Percentiles rank a stretch among this genome's conserved stretches.
Evolutionary conservation across 1,284 basidiomycete genomes (phyloP).

Genomic region (Trametes pubescens): DNA sequence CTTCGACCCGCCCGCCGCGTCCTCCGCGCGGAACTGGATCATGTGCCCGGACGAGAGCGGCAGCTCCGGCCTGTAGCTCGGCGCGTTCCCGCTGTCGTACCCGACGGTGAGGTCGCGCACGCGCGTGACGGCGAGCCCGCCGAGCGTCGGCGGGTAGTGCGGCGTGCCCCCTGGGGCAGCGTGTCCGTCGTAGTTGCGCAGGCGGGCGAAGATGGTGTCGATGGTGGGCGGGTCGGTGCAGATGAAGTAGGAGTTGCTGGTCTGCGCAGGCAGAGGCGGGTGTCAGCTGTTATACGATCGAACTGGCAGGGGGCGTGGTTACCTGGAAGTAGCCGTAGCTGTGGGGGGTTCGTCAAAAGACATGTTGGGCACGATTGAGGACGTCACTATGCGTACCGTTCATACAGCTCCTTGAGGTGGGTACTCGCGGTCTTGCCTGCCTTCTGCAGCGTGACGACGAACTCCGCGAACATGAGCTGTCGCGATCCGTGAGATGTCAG

Average conservation of each 20-base stretch:
- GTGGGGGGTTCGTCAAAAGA: conserved; percentile 11
- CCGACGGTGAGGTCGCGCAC: conserved; percentile 79
- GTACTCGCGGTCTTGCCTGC: conserved; percentile 61
- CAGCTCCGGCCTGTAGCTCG: conserved; percentile 66
- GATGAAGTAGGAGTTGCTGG: conserved; percentile 84
- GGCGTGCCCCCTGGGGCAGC: conserved; percentile 46
- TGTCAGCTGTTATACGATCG: neutral
- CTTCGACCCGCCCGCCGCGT: conserved; percentile 50
- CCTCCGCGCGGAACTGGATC: conserved; percentile 78
- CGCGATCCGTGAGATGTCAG: neutral
- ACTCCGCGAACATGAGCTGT: conserved; percentile 73
- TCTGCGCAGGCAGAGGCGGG: conserved; percentile 51
- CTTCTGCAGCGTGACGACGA: conserved; percentile 58
- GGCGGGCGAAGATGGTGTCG: conserved; percentile 68
- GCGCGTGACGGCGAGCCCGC: conserved; percentile 62
- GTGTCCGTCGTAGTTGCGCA: conserved; percentile 61
- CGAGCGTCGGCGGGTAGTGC: conserved; percentile 69
- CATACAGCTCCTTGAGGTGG: conserved; percentile 72
- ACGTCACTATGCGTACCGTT: conserved; percentile 51
- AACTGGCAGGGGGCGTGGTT: conserved; percentile 23
- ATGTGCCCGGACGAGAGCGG: conserved; percentile 85
- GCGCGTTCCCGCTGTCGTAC: conserved; percentile 77
- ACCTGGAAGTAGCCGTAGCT: conserved; percentile 68
- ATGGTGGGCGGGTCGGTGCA: conserved; percentile 71
- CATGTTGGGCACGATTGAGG: neutral